Conservation (phyloP, 768 basidiomycete genomes). For the Podaxis sp. region DNA sequence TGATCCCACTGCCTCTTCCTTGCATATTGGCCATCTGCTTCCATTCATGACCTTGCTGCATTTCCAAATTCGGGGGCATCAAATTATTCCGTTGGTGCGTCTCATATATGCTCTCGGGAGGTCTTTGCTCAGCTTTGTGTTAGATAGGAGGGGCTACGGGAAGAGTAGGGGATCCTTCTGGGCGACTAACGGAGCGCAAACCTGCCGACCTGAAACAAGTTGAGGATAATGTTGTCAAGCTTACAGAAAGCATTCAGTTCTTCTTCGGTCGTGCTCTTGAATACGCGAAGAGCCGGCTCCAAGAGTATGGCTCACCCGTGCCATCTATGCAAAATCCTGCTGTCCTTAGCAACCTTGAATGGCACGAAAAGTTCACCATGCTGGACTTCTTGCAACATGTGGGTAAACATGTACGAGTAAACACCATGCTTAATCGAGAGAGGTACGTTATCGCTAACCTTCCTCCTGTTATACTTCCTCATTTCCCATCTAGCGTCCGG, state of each 20-base stretch:
- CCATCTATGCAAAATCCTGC: slow-evolving; percentile 2
- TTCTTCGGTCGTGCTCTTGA: slow-evolving; percentile 70
- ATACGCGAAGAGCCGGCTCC: slow-evolving; percentile 51
- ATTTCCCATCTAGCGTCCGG: slow-evolving; percentile 59
- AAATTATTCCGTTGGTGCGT: slow-evolving; percentile 79
- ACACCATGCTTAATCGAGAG: slow-evolving; percentile 87
- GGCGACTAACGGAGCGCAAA: slow-evolving; percentile 78
- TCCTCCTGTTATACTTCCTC: neutral
- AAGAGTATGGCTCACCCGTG: neutral
- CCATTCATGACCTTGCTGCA: slow-evolving; percentile 87
- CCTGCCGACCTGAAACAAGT: slow-evolving; percentile 61
- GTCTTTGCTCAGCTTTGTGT: neutral
- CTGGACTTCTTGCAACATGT: slow-evolving; percentile 83
- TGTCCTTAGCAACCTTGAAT: slow-evolving; percentile 58
- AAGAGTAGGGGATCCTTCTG: slow-evolving; percentile 96
- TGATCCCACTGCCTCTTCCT: slow-evolving; percentile 86
- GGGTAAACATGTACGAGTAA: slow-evolving; percentile 80
- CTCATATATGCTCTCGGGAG: neutral
- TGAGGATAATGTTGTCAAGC: slow-evolving; percentile 59
- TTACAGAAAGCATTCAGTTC: slow-evolving; percentile 61
- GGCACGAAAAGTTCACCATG: slow-evolving; percentile 73
- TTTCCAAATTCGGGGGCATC: slow-evolving; percentile 85
- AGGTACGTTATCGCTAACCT: slow-evolving; percentile 50
- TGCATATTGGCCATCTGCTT: slow-evolving; percentile 93
- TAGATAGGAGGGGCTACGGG: slow-evolving; percentile 97